Conservation (phyloP, 306 rosid genomes). For the Abrus pulchellus region DNA sequence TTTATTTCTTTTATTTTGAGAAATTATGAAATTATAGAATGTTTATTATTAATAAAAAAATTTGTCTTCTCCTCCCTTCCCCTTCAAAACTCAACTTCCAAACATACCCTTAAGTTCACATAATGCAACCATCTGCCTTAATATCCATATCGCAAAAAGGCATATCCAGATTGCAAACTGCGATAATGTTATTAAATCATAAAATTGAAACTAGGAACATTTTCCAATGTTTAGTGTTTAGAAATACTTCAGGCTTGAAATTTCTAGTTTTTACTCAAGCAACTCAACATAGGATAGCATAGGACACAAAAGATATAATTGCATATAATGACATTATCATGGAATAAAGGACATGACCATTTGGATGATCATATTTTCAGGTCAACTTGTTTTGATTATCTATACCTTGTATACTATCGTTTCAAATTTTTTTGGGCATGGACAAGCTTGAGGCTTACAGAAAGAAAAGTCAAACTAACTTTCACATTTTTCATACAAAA, state of each 20-base stretch:
- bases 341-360: background rate
- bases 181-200: constrained; percentile 4
- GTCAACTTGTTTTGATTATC: background rate
- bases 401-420: background rate
- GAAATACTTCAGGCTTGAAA: background rate
- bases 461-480: background rate
- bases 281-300: constrained; percentile 4
- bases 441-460: background rate
- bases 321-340: background rate
- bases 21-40: too few relatives aligned
- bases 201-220: constrained; percentile 11
- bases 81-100: too few relatives aligned
- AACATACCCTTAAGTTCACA: background rate
- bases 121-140: background rate
- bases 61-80: too few relatives aligned
- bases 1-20: too few relatives aligned
- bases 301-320: background rate
- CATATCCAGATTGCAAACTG: constrained; percentile 1
- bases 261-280: constrained; percentile 8
- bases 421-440: constrained; percentile 1
- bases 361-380: constrained; percentile 15
- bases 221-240: background rate
- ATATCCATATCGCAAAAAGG: background rate
- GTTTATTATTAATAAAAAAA: too few relatives aligned
- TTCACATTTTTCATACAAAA: constrained; percentile 1